These are phyloP conservation scores for Penicillium roqueforti DNA, from an alignment of 495 filamentous ascomycete genomes.

Conservation along the genomic window DNA sequence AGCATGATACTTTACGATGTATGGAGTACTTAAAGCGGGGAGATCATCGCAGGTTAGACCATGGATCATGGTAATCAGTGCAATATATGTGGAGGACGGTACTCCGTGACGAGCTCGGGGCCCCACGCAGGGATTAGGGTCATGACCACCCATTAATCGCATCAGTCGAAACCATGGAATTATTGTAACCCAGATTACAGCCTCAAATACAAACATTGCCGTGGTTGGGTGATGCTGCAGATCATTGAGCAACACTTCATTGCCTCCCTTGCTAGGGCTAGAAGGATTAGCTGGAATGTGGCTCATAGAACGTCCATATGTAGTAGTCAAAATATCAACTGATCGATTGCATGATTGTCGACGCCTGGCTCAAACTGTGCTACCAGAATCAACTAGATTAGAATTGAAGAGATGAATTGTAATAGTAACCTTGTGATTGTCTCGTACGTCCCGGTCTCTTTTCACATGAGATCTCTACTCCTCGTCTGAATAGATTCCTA, in stretches of 20 bases:
- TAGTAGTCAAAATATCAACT: too few species aligned
- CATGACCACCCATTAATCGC: background rate
- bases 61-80: background rate
- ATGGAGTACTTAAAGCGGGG: too few species aligned
- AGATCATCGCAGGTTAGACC: background rate
- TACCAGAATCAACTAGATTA: background rate
- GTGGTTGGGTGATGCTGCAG: background rate
- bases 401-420: background rate
- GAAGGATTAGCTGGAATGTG: background rate
- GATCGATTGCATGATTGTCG: background rate
- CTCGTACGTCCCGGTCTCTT: background rate
- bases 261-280: background rate
- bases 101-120: constrained; percentile 7
- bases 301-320: background rate
- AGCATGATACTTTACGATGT: too few species aligned
- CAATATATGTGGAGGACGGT: constrained; percentile 13
- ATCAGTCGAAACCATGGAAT: background rate
- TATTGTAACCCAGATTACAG: background rate
- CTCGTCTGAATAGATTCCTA: too few species aligned
- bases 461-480: too few species aligned
- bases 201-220: background rate
- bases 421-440: background rate
- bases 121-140: background rate
- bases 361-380: background rate
- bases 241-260: background rate